Base-by-base conservation (phyloP, 2,329 filamentous ascomycete species). In the Ophiostoma fasciatum region DNA sequence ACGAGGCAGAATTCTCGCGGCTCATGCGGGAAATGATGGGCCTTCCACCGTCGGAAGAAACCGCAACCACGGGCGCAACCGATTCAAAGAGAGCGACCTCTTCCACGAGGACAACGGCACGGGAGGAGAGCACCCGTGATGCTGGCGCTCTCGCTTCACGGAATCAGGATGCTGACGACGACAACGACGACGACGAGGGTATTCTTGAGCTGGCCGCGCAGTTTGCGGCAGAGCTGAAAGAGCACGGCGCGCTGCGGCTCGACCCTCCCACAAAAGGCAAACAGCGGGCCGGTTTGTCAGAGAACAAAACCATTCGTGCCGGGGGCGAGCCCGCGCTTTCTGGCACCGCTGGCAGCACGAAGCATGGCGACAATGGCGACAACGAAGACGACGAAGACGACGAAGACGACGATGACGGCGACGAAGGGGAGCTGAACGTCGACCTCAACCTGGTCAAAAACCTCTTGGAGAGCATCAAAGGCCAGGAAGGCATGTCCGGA, bases 1-100 rank as follows among this genome's bases (percentile, higher is more conserved):
- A 93, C 44, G 87, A 96, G 54, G 73, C 77, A 25, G 79, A 88
- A 36, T 94, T 94, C 46, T 68, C 79, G 8, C 71, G 64, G 36
- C 84, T 94, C 68, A 94, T 98, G 83, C 74, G 76, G 41, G 82
- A 92, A 51, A 87, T 92, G 77, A 87, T 90, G 78, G 82, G 82
- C 1, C 63, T 75, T 30, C 63, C 66, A 19, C 46, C 56, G 9
- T 18, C 38, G 1, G 21, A 21, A 7, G 14, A 7, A 3, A 7
- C 22, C 13, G 15, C 15, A 26, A 13, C 30, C 9, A 14, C 31
- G n/a, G 27, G 5, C 5, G 27, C 27, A 30, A 30, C 23, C 6
- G 5, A 9, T 26, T 5, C 6, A 13, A 26, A 7, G n/a, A 26
- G 9, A 13, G 23, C 23, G 7, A 5, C 11, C 7, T 28, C 27